These are phyloP conservation scores for Graphiopsis chlorocephala DNA, from an alignment of 2,329 filamentous ascomycete species.

Conservation along the genomic window DNA sequence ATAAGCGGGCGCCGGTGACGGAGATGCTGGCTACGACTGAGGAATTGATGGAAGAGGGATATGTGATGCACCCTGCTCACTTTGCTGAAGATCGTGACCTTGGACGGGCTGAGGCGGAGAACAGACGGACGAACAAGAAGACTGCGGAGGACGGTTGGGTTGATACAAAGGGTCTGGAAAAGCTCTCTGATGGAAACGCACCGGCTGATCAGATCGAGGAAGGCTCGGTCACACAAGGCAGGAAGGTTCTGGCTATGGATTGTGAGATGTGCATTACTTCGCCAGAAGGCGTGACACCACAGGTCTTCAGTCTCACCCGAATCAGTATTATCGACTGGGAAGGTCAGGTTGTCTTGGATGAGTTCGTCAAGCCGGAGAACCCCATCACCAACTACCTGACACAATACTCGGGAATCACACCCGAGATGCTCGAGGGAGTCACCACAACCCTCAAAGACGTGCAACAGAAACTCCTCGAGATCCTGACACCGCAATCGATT, in stretches of 20 bases:
- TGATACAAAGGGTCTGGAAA: conserved; percentile 64
- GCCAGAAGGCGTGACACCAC: conserved; percentile 44
- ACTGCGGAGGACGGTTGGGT: conserved; percentile 70
- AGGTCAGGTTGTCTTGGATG: conserved; percentile 76
- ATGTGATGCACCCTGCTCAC: conserved; percentile 75
- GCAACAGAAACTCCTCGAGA: conserved; percentile 68
- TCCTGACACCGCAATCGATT: conserved; percentile 71
- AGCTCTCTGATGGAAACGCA: conserved; percentile 64
- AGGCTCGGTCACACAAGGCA: conserved; percentile 80
- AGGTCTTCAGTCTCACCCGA: conserved; percentile 78
- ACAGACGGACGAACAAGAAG: conserved; percentile 46
- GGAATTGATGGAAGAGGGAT: conserved; percentile 80
- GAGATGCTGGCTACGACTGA: conserved; percentile 70
- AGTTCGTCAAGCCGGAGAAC: conserved; percentile 84
- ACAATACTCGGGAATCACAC: conserved; percentile 80
- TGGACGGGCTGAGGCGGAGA: conserved; percentile 53
- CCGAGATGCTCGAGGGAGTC: conserved; percentile 75
- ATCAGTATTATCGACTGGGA: conserved; percentile 87
- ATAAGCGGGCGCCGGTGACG: conserved; percentile 77
- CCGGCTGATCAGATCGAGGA: conserved; percentile 70
- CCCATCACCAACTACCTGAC: conserved; percentile 94
- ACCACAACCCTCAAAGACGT: conserved; percentile 83
- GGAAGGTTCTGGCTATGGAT: conserved; percentile 77
- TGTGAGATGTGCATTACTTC: conserved; percentile 97
- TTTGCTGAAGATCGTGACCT: conserved; percentile 59